Percentiles rank a stretch among this genome's conserved stretches.
Conservation (phyloP, 306 rosid genomes). For the Vigna hirtella region DNA sequence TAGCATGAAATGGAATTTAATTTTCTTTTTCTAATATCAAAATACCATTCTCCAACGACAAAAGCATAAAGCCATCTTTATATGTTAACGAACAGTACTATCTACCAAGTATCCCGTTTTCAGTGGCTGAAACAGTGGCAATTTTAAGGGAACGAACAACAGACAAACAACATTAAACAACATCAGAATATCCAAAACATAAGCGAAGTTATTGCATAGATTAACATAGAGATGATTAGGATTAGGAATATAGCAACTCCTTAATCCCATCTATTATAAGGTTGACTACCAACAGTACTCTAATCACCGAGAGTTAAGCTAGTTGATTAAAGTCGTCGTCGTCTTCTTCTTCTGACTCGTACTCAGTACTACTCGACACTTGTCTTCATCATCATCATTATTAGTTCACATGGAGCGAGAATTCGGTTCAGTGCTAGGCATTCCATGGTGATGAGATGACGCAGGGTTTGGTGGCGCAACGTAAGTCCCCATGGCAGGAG, state of each 20-base stretch:
- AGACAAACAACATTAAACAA: neutral
- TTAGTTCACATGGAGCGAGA: conserved; percentile 36
- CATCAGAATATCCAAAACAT: neutral
- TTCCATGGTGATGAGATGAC: conserved; percentile 35
- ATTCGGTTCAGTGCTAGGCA: conserved; percentile 45
- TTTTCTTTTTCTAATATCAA: no score
- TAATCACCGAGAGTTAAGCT: neutral
- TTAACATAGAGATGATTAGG: neutral
- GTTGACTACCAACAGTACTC: neutral
- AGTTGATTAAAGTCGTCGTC: neutral
- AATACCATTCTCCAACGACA: no score
- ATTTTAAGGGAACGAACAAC: neutral
- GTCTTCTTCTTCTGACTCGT: neutral
- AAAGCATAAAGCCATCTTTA: neutral
- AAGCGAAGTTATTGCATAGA: conserved; percentile 15
- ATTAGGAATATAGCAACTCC: conserved; percentile 12
- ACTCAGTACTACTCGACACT: neutral
- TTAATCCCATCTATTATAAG: neutral
- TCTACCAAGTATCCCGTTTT: neutral
- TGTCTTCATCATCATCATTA: no score
- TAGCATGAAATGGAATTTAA: no score
- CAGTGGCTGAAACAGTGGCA: neutral
- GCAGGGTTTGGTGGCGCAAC: conserved; percentile 41
- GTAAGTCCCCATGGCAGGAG: conserved; percentile 42
- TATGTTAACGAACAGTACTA: neutral